Evolutionary conservation across 768 basidiomycete species (phyloP).

Genomic region (Paxillus ammoniavirescens): DNA sequence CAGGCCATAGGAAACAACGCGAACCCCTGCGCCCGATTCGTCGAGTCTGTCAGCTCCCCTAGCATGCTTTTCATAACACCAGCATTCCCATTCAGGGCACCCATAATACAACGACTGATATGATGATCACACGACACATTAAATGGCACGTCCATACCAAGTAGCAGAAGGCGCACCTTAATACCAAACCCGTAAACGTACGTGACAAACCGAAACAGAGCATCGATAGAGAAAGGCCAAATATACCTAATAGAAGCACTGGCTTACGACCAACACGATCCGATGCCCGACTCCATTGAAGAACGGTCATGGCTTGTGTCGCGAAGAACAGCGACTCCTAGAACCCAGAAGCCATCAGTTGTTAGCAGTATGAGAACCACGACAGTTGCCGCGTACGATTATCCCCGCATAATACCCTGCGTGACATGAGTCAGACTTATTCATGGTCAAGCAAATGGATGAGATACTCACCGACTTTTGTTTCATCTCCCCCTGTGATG

Average conservation of each 20-base stretch:
- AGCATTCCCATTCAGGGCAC: too few species aligned
- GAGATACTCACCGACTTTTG: slow-evolving; percentile 30
- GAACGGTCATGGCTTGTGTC: slow-evolving; percentile 43
- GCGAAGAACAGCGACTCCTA: slow-evolving; percentile 49
- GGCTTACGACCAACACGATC: slow-evolving; percentile 50
- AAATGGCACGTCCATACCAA: too few species aligned
- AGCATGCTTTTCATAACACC: too few species aligned
- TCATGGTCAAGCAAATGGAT: neutral
- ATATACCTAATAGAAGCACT: slow-evolving; percentile 31
- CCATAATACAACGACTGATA: too few species aligned
- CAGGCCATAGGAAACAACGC: too few species aligned
- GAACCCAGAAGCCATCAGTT: slow-evolving; percentile 8
- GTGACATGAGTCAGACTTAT: neutral
- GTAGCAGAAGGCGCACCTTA: slow-evolving; percentile 41
- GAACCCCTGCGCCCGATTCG: too few species aligned
- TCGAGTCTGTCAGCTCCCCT: too few species aligned
- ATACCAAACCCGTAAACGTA: slow-evolving; percentile 53
- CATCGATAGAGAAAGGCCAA: slow-evolving; percentile 48
- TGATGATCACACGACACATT: too few species aligned
- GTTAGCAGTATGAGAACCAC: neutral
- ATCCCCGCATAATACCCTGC: slow-evolving; percentile 31
- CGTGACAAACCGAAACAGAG: slow-evolving; percentile 61
- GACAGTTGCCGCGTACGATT: too few species aligned
- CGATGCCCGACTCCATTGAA: slow-evolving; percentile 48
- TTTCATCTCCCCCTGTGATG: slow-evolving; percentile 42